Percentiles rank a stretch among this genome's conserved stretches.
Conservation (phyloP, 2,329 filamentous ascomycete species). For the Pseudogymnoascus verrucosus region DNA sequence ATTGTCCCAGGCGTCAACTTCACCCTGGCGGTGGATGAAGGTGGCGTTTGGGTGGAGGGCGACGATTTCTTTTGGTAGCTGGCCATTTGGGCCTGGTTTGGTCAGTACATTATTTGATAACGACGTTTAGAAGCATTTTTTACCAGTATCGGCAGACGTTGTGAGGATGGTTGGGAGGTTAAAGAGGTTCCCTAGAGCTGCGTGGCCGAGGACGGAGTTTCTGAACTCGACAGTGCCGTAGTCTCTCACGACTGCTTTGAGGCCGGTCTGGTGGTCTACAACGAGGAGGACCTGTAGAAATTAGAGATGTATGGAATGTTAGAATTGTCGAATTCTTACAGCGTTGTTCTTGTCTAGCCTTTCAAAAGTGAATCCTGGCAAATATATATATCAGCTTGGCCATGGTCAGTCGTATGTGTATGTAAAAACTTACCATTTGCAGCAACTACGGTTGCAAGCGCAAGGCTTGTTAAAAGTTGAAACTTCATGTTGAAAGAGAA, state of each 20-base stretch:
- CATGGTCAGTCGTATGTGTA: neutral
- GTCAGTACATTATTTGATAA: neutral
- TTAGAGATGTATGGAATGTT: neutral
- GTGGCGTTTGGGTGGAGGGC: constrained; percentile 60
- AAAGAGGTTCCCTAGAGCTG: constrained; percentile 58
- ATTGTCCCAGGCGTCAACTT: constrained; percentile 75
- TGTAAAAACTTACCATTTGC: neutral
- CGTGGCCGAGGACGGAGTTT: constrained; percentile 60
- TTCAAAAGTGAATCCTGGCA: constrained; percentile 24
- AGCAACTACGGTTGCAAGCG: neutral
- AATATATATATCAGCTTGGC: neutral
- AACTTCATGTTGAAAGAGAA: constrained; percentile 6
- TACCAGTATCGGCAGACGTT: constrained; percentile 54
- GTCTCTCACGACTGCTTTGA: constrained; percentile 55
- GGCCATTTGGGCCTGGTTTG: constrained; percentile 57
- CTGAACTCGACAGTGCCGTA: constrained; percentile 57
- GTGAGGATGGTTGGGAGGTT: constrained; percentile 62
- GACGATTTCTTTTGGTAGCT: constrained; percentile 59
- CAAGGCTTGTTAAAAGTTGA: constrained; percentile 1
- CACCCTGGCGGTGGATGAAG: constrained; percentile 58
- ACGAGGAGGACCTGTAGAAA: constrained; percentile 42
- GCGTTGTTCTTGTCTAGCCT: constrained; percentile 30
- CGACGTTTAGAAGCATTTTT: neutral
- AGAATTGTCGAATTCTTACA: constrained; percentile 14
- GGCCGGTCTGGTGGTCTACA: constrained; percentile 52